These are phyloP conservation scores for Quercus engelmannii DNA, from an alignment of 306 rosid genomes.

Conservation along the genomic window DNA sequence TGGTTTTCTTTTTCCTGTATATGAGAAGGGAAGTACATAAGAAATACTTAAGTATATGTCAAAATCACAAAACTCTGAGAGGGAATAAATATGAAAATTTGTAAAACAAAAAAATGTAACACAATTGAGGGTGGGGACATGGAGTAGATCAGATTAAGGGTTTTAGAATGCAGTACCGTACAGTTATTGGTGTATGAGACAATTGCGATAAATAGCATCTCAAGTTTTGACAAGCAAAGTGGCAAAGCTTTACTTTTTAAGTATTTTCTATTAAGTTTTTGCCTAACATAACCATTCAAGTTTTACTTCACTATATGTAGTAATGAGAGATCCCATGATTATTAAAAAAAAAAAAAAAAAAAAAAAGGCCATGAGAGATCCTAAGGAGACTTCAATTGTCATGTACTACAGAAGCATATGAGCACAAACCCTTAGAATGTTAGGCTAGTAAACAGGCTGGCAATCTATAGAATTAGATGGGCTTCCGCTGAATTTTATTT, in stretches of 20 bases:
- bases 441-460: not conserved
- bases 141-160: not conserved
- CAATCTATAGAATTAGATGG: no score
- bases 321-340: not conserved
- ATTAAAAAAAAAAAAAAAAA: no score
- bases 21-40: constrained; percentile 13
- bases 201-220: not conserved
- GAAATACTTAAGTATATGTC: not conserved
- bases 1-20: constrained; percentile 81
- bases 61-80: not conserved
- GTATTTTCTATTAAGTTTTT: not conserved
- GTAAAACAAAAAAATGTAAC: not conserved
- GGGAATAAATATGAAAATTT: not conserved
- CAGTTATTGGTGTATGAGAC: not conserved
- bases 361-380: not conserved
- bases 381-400: not conserved
- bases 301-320: not conserved
- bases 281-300: not conserved
- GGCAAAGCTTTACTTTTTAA: not conserved
- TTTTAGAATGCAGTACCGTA: not conserved
- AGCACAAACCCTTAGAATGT: no score
- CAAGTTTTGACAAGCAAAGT: not conserved
- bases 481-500: not conserved
- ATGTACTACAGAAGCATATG: not conserved
- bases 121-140: no score